phyloP scores from a whole-genome alignment of 805 yeast genomes.

The Metschnikowia picachoensis region DNA sequence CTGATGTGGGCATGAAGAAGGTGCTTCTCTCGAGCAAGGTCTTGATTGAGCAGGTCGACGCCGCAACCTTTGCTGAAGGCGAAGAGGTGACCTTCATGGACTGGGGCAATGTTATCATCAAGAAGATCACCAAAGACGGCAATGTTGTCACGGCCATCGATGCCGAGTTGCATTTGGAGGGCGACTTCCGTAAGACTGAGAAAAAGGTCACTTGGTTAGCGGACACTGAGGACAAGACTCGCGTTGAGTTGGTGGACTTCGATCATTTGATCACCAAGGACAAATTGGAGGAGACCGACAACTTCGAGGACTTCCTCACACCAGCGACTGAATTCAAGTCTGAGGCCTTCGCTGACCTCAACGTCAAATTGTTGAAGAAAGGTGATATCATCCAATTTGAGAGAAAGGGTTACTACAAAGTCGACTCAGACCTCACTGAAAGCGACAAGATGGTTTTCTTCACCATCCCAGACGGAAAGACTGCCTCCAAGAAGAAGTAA shows the following conservation, averaged over 20 bases:
- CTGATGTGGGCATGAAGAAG: slow-evolving; percentile 81
- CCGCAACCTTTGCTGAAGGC: slow-evolving; percentile 60
- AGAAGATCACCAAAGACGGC: slow-evolving; percentile 63
- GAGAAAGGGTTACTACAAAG: slow-evolving; percentile 92
- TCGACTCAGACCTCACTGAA: slow-evolving; percentile 56
- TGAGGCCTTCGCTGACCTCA: slow-evolving; percentile 73
- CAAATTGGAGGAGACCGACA: slow-evolving; percentile 90
- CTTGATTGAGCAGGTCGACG: slow-evolving; percentile 83
- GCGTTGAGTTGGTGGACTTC: slow-evolving; percentile 81
- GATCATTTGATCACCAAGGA: slow-evolving; percentile 95
- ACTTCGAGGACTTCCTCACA: slow-evolving; percentile 87
- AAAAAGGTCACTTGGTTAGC: slow-evolving; percentile 96
- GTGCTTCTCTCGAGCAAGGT: slow-evolving; percentile 63
- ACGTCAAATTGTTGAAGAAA: slow-evolving; percentile 68
- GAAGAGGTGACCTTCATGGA: slow-evolving; percentile 98
- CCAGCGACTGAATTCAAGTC: slow-evolving; percentile 82
- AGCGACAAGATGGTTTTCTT: slow-evolving; percentile 73
- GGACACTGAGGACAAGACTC: slow-evolving; percentile 64
- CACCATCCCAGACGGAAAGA: slow-evolving; percentile 94
- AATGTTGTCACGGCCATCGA: slow-evolving; percentile 57
- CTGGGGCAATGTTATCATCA: slow-evolving; percentile 92
- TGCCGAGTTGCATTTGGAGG: slow-evolving; percentile 83
- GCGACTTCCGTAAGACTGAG: slow-evolving; percentile 95
- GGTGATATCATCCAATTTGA: slow-evolving; percentile 93
- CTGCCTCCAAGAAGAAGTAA: slow-evolving; percentile 35